Percentiles rank a stretch among this genome's conserved stretches.
Conservation (phyloP, 768 basidiomycete species). For the Boletus rubescentipes region DNA sequence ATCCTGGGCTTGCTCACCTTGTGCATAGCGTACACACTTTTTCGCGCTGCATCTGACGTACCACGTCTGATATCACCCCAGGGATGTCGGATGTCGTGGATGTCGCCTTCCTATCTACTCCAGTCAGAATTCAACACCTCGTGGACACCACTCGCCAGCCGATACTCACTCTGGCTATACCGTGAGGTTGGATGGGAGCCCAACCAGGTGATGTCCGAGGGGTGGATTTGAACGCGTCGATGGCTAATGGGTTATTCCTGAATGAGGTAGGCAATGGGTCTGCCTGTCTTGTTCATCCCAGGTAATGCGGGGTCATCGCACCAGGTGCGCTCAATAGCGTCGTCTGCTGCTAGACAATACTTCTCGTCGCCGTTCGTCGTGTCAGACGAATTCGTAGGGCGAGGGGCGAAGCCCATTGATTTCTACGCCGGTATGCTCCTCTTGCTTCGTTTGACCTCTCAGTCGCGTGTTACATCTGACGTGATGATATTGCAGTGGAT, state of each 20-base stretch:
- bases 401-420: conserved; percentile 60
- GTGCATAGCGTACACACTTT: conserved; percentile 39
- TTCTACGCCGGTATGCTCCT: conserved; percentile 73
- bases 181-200: conserved; percentile 85
- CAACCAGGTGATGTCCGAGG: conserved; percentile 43
- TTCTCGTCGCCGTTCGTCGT: conserved; percentile 59
- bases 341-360: conserved; percentile 82
- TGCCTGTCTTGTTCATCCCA: conserved; percentile 94
- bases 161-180: conserved; percentile 90
- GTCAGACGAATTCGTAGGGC: conserved; percentile 51
- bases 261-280: conserved; percentile 40
- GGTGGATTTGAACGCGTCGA: conserved; percentile 2
- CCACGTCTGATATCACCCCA: conserved; percentile 66
- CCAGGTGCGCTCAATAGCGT: conserved; percentile 94
- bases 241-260: conserved; percentile 2
- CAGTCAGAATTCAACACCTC: conserved; percentile 63
- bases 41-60: conserved; percentile 45
- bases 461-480: not conserved
- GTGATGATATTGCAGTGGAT: conserved; percentile 51
- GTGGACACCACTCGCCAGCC: conserved; percentile 68
- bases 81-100: conserved; percentile 96
- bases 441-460: not conserved
- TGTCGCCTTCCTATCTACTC: conserved; percentile 86
- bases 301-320: conserved; percentile 95
- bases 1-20: conserved; percentile 35